phyloP scores from a whole-genome alignment of 441 rosid genomes.

The Adansonia gregorii region DNA sequence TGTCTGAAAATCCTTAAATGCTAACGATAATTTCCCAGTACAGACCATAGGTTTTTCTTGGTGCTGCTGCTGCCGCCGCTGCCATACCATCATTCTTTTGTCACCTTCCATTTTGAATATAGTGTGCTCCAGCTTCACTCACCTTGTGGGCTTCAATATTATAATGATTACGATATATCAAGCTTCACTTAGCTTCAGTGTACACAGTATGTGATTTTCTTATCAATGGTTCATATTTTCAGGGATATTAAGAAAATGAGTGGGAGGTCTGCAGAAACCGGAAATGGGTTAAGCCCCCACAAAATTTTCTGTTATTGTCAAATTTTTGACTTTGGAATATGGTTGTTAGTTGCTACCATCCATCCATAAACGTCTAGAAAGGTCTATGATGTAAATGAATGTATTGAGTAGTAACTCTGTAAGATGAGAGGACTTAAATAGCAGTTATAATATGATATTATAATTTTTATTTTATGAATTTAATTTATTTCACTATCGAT shows the following conservation, averaged over 20 bases:
- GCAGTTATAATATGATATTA: no score
- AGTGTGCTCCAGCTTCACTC: slow-evolving; percentile 30
- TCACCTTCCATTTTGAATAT: slow-evolving; percentile 41
- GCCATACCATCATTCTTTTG: slow-evolving; percentile 28
- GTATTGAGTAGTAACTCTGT: slow-evolving; percentile 20
- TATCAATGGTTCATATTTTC: slow-evolving; percentile 17
- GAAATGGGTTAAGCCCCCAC: slow-evolving; percentile 21
- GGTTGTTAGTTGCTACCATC: slow-evolving; percentile 12
- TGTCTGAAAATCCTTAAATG: slow-evolving; percentile 7
- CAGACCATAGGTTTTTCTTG: not conserved
- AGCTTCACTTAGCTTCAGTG: slow-evolving; percentile 14
- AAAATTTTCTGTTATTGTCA: slow-evolving; percentile 24
- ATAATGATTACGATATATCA: slow-evolving; percentile 8
- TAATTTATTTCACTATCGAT: no score
- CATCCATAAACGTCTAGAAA: slow-evolving; percentile 23
- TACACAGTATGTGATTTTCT: not conserved
- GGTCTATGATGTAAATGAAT: slow-evolving; percentile 28
- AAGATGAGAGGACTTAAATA: no score
- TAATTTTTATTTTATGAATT: no score
- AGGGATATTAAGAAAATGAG: not conserved
- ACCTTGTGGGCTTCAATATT: not conserved
- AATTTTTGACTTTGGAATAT: slow-evolving; percentile 36
- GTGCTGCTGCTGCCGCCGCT: not conserved
- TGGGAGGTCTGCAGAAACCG: not conserved
- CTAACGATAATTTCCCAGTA: slow-evolving; percentile 32